phyloP scores from a whole-genome alignment of 2,329 filamentous ascomycete species.

The Parastagonospora avenae region DNA sequence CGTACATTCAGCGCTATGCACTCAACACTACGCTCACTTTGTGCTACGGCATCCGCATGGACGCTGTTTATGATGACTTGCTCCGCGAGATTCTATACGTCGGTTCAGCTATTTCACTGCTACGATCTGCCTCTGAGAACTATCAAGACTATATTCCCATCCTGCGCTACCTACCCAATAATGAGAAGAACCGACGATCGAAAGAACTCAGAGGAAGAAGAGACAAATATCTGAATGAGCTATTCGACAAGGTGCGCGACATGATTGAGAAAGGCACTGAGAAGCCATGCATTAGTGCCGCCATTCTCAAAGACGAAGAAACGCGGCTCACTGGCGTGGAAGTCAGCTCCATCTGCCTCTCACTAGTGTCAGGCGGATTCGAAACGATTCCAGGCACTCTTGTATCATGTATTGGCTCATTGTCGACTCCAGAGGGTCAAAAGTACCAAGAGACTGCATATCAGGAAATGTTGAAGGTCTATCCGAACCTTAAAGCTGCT shows the following conservation, averaged over 20 bases:
- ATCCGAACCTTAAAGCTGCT: conserved; percentile 54
- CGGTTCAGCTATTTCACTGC: conserved; percentile 57
- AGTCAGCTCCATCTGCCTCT: conserved; percentile 60
- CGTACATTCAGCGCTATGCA: conserved; percentile 60
- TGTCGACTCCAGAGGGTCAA: conserved; percentile 56
- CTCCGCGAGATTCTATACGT: conserved; percentile 60
- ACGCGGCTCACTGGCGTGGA: conserved; percentile 59
- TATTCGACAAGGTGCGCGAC: conserved; percentile 57
- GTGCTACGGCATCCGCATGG: conserved; percentile 62
- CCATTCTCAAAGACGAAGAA: conserved; percentile 61
- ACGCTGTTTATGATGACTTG: conserved; percentile 57
- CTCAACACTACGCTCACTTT: conserved; percentile 61
- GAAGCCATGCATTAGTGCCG: conserved; percentile 60
- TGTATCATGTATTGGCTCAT: conserved; percentile 58
- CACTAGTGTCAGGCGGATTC: conserved; percentile 59
- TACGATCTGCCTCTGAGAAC: conserved; percentile 59
- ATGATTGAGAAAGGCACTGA: conserved; percentile 60
- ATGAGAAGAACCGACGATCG: conserved; percentile 55
- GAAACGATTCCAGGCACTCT: conserved; percentile 61
- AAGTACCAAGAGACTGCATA: conserved; percentile 59
- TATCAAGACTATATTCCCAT: conserved; percentile 60
- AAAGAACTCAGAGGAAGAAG: conserved; percentile 56
- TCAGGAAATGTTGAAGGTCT: conserved; percentile 56
- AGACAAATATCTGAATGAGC: conserved; percentile 56
- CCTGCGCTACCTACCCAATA: conserved; percentile 58